These are phyloP conservation scores for Auxenochlorella pyrenoidosa DNA, from an alignment of 139 green algal genomes.

Conservation along the genomic window DNA sequence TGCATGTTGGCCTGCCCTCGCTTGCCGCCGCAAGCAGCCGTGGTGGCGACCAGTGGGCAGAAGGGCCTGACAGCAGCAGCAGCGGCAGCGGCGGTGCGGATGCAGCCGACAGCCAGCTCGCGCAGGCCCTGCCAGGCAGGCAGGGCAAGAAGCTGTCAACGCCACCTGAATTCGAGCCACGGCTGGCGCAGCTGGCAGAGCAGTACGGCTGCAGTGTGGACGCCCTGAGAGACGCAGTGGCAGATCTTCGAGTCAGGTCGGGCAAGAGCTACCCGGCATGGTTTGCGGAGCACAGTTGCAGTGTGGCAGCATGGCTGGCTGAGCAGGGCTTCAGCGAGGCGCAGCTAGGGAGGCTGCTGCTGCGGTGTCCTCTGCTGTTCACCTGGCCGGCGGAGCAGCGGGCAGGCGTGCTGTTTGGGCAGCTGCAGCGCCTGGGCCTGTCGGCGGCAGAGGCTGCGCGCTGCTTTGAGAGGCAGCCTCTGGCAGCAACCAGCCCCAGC, in stretches of 20 bases:
- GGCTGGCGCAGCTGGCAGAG: not conserved
- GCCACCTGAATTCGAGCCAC: not conserved
- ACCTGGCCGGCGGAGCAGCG: slow-evolving; percentile 2
- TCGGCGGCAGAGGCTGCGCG: not conserved
- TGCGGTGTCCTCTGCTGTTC: not conserved
- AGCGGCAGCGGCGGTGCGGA: no score
- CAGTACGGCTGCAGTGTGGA: not conserved
- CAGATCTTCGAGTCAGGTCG: no score
- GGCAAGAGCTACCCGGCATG: no score
- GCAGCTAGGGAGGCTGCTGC: not conserved
- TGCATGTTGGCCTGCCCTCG: no score
- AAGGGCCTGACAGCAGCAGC: no score
- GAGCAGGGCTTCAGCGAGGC: not conserved
- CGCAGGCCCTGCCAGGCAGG: no score
- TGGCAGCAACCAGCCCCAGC: not conserved
- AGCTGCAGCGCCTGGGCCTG: not conserved
- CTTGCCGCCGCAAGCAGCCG: no score
- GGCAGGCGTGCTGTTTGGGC: slow-evolving; percentile 8
- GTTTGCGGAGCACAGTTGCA: not conserved
- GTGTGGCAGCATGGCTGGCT: not conserved
- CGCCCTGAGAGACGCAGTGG: not conserved
- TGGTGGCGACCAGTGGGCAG: no score
- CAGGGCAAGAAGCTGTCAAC: not conserved
- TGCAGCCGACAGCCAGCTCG: no score
- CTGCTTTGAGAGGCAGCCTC: not conserved